phyloP scores from a whole-genome alignment of 192 early-diverging fungal species.

The Coemansia asiatica region DNA sequence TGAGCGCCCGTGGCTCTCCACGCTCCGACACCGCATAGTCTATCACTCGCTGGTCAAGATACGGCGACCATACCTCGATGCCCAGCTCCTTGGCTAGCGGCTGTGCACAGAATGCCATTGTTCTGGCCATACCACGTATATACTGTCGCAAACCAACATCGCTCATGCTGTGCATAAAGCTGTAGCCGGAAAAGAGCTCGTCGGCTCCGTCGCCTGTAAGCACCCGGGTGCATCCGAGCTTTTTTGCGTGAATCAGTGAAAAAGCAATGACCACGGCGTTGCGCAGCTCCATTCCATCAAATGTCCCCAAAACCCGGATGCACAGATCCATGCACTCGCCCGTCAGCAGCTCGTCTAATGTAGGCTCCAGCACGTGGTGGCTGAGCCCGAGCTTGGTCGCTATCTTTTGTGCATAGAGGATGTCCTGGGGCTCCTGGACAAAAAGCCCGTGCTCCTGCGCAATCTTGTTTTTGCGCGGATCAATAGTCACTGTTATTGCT shows the following conservation, averaged over 20 bases:
- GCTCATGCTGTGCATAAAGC: constrained; percentile 60
- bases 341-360: constrained; percentile 39
- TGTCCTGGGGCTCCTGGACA: constrained; percentile 53
- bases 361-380: constrained; percentile 55
- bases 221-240: constrained; percentile 50
- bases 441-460: constrained; percentile 21
- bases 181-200: constrained; percentile 72
- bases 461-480: constrained; percentile 12
- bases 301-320: constrained; percentile 59
- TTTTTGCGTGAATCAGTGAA: constrained; percentile 51
- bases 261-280: constrained; percentile 62
- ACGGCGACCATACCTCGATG: constrained; percentile 58
- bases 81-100: constrained; percentile 53
- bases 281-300: constrained; percentile 74
- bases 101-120: constrained; percentile 57
- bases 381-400: constrained; percentile 45
- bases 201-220: constrained; percentile 70
- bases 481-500: constrained; percentile 57
- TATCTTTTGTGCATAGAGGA: constrained; percentile 57
- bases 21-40: constrained; percentile 46
- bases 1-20: constrained; percentile 38
- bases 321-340: constrained; percentile 55
- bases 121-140: constrained; percentile 55
- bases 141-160: constrained; percentile 52
- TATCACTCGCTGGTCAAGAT: constrained; percentile 56